Evolutionary conservation across 805 yeast genomes (phyloP).

Genomic region (Cyberlindnera amylophila): DNA sequence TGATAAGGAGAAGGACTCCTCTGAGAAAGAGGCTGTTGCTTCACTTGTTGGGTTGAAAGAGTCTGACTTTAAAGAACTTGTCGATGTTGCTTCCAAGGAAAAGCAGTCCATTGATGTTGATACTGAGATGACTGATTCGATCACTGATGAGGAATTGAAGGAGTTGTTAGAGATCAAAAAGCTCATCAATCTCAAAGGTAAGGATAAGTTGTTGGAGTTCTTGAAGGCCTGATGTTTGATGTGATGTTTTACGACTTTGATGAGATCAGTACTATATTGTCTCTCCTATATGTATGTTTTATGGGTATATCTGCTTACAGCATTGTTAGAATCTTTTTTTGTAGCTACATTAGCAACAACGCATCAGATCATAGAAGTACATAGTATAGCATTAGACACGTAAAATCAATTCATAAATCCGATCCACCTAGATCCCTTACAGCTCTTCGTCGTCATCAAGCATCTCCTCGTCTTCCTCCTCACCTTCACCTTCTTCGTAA

Average conservation of each 20-base stretch:
- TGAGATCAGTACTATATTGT: neutral
- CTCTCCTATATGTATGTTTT: too few species aligned
- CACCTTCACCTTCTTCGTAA: constrained; percentile 18
- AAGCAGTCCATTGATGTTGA: constrained; percentile 6
- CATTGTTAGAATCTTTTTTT: too few species aligned
- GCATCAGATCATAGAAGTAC: too few species aligned
- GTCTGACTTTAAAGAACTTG: constrained; percentile 45
- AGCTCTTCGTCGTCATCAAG: neutral
- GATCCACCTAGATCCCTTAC: neutral
- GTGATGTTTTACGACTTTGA: neutral
- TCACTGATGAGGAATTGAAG: constrained; percentile 37
- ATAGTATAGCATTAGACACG: too few species aligned
- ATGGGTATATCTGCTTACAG: too few species aligned
- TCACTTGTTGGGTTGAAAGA: constrained; percentile 32
- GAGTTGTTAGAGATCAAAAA: constrained; percentile 54
- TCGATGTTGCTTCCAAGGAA: constrained; percentile 37
- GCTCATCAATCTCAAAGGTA: constrained; percentile 67
- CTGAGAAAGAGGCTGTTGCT: constrained; percentile 33
- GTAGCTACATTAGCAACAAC: too few species aligned
- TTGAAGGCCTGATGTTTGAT: constrained; percentile 30
- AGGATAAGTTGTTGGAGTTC: constrained; percentile 58
- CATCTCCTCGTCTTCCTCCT: constrained; percentile 6
- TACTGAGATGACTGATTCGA: neutral
- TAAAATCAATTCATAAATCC: too few species aligned
- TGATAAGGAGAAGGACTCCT: constrained; percentile 22